These are phyloP conservation scores for Cercospora sesami DNA, from an alignment of 2,329 filamentous ascomycete species.

Conservation along the genomic window DNA sequence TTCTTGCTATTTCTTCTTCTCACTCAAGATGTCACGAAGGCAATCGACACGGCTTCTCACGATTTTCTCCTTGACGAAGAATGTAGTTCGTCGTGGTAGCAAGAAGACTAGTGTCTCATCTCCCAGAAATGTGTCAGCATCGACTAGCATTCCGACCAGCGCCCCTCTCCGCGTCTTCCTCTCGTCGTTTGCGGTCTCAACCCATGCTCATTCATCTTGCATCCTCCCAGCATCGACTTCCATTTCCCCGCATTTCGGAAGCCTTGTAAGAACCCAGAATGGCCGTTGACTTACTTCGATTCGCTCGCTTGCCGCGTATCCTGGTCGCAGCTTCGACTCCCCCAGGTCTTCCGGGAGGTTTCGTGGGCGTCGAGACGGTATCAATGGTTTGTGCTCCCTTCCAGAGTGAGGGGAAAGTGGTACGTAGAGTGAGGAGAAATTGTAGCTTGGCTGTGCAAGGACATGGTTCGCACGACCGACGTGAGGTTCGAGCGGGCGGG, in stretches of 20 bases:
- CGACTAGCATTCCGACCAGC: neutral
- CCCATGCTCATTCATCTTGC: slow-evolving; percentile 5
- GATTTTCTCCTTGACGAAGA: slow-evolving; percentile 5
- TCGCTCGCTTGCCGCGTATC: slow-evolving; percentile 14
- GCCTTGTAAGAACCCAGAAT: neutral
- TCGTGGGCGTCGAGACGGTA: neutral
- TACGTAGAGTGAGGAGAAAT: slow-evolving; percentile 17
- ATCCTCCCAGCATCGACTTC: slow-evolving; percentile 1
- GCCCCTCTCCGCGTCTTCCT: neutral
- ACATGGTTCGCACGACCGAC: slow-evolving; percentile 9
- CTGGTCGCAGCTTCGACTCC: slow-evolving; percentile 1
- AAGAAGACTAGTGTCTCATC: slow-evolving; percentile 9
- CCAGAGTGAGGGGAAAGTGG: slow-evolving; percentile 6
- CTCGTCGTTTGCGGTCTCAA: neutral
- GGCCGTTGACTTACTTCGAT: slow-evolving; percentile 10
- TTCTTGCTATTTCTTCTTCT: neutral
- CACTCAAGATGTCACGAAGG: slow-evolving; percentile 2
- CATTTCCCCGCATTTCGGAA: slow-evolving; percentile 14
- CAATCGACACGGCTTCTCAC: neutral
- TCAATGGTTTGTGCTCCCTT: neutral
- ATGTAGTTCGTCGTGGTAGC: slow-evolving; percentile 6
- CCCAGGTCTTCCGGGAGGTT: neutral
- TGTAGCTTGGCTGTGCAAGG: slow-evolving; percentile 11
- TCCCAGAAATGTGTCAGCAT: slow-evolving; percentile 11
- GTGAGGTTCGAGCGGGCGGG: slow-evolving; percentile 1